Evolutionary conservation across 495 filamentous ascomycete genomes (phyloP).

Genomic region (Chaetomium cochliodes): DNA sequence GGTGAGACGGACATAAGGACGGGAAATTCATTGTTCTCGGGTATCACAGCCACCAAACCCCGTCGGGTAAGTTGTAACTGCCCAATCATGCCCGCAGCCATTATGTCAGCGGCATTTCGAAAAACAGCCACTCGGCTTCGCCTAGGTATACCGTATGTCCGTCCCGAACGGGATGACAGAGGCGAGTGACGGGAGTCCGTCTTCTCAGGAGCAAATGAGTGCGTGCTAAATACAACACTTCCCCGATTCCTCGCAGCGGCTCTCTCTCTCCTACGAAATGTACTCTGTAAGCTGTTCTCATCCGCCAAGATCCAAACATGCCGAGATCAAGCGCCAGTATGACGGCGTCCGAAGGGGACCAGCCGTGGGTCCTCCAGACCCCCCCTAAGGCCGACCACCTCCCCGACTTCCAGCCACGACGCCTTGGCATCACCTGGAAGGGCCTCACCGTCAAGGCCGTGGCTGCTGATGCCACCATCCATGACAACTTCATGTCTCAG

Average conservation of each 20-base stretch:
- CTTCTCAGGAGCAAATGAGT: background rate
- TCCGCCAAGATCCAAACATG: background rate
- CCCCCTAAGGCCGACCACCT: constrained; percentile 40
- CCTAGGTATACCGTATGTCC: too few relatives aligned
- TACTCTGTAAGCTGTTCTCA: background rate
- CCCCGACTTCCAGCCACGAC: constrained; percentile 51
- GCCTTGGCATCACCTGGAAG: constrained; percentile 60
- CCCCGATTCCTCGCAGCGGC: background rate
- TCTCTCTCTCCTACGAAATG: constrained; percentile 8
- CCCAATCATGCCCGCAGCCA: background rate
- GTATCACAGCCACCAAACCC: too few relatives aligned
- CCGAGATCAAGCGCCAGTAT: constrained; percentile 33
- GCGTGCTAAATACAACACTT: constrained; percentile 1
- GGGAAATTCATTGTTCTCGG: too few relatives aligned
- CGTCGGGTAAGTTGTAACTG: too few relatives aligned
- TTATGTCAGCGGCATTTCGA: constrained; percentile 7
- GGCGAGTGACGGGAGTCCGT: too few relatives aligned
- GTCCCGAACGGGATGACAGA: too few relatives aligned
- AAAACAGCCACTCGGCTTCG: background rate
- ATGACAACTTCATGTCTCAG: constrained; percentile 52
- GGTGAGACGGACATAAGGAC: too few relatives aligned
- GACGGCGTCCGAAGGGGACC: constrained; percentile 7
- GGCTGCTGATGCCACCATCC: constrained; percentile 40
- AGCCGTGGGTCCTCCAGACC: constrained; percentile 44
- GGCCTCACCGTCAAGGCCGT: constrained; percentile 58